A percentile compares a stretch with the other conserved stretches of the same genome.
phyloP scores from a whole-genome alignment of 805 yeast genomes.

The Candida lessepsii region DNA sequence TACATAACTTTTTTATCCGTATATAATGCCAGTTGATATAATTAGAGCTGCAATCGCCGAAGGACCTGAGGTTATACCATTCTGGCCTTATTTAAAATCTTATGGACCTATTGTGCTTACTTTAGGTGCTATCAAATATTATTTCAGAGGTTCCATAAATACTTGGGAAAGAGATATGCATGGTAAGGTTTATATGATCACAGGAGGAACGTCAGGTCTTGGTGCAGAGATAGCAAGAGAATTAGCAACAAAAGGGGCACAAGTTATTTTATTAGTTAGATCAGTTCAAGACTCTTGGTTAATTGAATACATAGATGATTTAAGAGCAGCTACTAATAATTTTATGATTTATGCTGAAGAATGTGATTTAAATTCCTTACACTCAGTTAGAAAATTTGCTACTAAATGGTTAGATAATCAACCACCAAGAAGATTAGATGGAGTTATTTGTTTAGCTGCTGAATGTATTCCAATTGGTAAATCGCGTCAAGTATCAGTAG shows the following conservation, averaged over 20 bases:
- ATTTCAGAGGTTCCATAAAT: slow-evolving; percentile 75
- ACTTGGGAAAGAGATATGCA: slow-evolving; percentile 93
- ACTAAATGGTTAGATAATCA: slow-evolving; percentile 90
- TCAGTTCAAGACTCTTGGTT: slow-evolving; percentile 68
- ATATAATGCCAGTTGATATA: slow-evolving; percentile 84
- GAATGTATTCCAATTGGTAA: slow-evolving; percentile 70
- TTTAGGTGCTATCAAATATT: slow-evolving; percentile 57
- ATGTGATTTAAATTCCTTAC: slow-evolving; percentile 73
- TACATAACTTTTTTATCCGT: no score
- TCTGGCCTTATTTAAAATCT: slow-evolving; percentile 56
- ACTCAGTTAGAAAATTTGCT: slow-evolving; percentile 83
- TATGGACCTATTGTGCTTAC: slow-evolving; percentile 56
- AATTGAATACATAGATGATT: slow-evolving; percentile 72
- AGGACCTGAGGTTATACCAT: slow-evolving; percentile 76
- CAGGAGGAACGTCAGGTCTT: slow-evolving; percentile 94
- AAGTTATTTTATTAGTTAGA: slow-evolving; percentile 69
- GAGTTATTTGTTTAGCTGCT: slow-evolving; percentile 84
- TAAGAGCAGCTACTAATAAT: slow-evolving; percentile 69
- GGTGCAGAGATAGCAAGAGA: slow-evolving; percentile 78
- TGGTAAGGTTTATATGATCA: slow-evolving; percentile 77
- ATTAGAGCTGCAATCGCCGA: slow-evolving; percentile 65
- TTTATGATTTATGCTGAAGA: slow-evolving; percentile 84
- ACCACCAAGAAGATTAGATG: slow-evolving; percentile 90
- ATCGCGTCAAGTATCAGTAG: slow-evolving; percentile 63
- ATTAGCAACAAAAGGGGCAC: slow-evolving; percentile 82